Conservation (phyloP, 192 early-diverging fungal species). For the Paraglomus brasilianum region DNA sequence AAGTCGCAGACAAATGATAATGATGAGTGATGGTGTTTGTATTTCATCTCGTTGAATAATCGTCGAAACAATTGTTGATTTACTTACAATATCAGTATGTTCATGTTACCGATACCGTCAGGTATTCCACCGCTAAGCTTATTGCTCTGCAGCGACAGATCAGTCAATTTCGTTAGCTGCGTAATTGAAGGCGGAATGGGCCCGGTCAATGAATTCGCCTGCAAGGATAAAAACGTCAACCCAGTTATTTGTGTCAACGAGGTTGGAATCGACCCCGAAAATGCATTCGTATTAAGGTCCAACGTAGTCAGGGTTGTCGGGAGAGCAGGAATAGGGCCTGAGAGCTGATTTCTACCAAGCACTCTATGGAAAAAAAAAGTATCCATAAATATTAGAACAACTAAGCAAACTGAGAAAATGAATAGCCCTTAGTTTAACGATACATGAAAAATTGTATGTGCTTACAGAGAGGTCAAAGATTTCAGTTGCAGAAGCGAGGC, state of each 20-base stretch:
- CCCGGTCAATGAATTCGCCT: not conserved
- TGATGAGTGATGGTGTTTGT: too few relatives aligned
- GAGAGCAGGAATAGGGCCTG: not conserved
- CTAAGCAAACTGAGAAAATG: not conserved
- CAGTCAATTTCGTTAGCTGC: not conserved
- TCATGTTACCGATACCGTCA: not conserved
- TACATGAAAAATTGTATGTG: too few relatives aligned
- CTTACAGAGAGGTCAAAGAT: slow-evolving; percentile 2
- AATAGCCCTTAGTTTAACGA: not conserved
- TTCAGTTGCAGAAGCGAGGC: slow-evolving; percentile 1
- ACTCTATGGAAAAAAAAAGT: not conserved
- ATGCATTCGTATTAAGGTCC: not conserved
- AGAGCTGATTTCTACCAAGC: not conserved
- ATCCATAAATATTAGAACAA: not conserved
- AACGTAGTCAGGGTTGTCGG: not conserved
- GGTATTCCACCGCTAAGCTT: slow-evolving; percentile 22
- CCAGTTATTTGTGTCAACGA: not conserved
- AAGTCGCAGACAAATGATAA: too few relatives aligned
- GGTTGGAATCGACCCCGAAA: slow-evolving; percentile 3
- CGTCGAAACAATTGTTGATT: too few relatives aligned
- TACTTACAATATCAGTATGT: not conserved
- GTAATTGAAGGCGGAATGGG: not conserved
- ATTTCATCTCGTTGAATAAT: too few relatives aligned
- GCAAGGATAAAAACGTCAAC: not conserved
- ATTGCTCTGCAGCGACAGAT: slow-evolving; percentile 12